Conservation (phyloP, 148 eudicot genomes). For the Rhododendron ovatum region DNA sequence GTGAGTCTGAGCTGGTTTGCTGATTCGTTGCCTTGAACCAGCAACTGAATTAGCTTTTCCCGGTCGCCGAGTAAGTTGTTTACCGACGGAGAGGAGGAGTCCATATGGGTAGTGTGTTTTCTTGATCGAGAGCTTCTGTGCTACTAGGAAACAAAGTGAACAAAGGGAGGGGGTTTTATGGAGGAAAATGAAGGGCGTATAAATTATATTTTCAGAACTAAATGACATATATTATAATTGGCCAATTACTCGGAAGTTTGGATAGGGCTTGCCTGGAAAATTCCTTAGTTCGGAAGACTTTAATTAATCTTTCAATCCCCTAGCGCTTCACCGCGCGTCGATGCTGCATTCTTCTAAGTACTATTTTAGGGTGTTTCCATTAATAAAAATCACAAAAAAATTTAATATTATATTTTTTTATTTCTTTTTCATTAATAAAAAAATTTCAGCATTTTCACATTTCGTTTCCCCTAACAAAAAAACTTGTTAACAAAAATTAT, state of each 20-base stretch:
- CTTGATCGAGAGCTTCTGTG: neutral
- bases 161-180: neutral
- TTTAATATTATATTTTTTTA: too few relatives aligned
- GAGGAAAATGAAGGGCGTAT: neutral
- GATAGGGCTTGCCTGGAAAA: neutral
- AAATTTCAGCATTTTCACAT: too few relatives aligned
- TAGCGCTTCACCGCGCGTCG: neutral
- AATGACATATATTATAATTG: neutral
- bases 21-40: conserved; percentile 23
- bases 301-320: neutral
- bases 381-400: too few relatives aligned
- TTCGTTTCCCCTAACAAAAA: too few relatives aligned
- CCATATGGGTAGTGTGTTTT: conserved; percentile 8
- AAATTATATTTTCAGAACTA: too few relatives aligned
- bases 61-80: neutral
- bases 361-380: too few relatives aligned
- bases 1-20: conserved; percentile 17
- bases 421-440: too few relatives aligned
- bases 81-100: neutral
- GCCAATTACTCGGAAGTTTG: neutral
- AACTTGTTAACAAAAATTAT: too few relatives aligned
- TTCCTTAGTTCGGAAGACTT: neutral
- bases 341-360: neutral
- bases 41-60: conserved; percentile 10
- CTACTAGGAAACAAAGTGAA: neutral